These are phyloP conservation scores for Termitomyces sp. DNA, from an alignment of 768 basidiomycete genomes.

Conservation along the genomic window DNA sequence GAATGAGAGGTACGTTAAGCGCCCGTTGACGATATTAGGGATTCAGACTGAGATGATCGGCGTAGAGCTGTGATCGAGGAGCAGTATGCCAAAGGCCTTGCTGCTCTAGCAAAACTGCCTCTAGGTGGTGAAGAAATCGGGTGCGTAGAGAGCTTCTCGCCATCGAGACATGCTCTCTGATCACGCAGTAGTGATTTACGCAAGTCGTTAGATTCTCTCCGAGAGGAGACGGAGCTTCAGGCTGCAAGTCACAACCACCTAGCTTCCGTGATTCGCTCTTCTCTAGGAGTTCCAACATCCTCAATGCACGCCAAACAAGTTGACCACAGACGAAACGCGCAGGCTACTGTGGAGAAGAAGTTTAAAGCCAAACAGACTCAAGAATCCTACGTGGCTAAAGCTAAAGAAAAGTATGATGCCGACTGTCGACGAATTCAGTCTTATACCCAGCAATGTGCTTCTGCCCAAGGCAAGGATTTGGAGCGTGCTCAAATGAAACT, in stretches of 20 bases:
- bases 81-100: constrained; percentile 82
- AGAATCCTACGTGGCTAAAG: constrained; percentile 79
- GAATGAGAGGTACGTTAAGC: constrained; percentile 76
- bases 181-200: constrained; percentile 63
- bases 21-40: neutral
- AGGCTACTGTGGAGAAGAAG: constrained; percentile 77
- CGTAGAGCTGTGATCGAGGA: constrained; percentile 84
- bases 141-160: constrained; percentile 38
- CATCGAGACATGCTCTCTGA: constrained; percentile 1
- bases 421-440: constrained; percentile 88
- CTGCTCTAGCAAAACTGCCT: constrained; percentile 68
- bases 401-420: constrained; percentile 83
- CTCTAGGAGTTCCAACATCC: constrained; percentile 60
- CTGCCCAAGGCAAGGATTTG: constrained; percentile 83
- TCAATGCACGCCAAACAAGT: constrained; percentile 61
- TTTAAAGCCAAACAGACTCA: constrained; percentile 84
- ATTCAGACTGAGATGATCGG: constrained; percentile 5
- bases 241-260: constrained; percentile 66
- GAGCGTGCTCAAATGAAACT: constrained; percentile 83
- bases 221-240: constrained; percentile 79
- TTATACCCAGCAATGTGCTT: constrained; percentile 79
- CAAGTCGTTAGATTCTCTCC: constrained; percentile 71
- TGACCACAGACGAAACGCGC: constrained; percentile 62
- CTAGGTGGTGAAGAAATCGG: constrained; percentile 91
- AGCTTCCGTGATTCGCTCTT: constrained; percentile 62